These are phyloP conservation scores for Fraxinus baroniana DNA, from an alignment of 305 asterid species.

Conservation along the genomic window DNA sequence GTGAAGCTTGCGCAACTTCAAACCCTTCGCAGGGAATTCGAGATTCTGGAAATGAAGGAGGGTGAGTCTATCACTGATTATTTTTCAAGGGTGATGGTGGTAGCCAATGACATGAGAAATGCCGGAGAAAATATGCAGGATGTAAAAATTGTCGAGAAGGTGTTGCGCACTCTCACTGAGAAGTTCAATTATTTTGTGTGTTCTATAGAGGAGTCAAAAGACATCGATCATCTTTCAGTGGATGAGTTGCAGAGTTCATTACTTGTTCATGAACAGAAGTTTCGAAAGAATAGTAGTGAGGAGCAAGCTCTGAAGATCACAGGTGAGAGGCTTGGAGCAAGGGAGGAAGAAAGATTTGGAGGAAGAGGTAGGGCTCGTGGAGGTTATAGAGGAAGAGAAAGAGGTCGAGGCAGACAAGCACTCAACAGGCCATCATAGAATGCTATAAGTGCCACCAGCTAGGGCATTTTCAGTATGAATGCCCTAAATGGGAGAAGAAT, in stretches of 20 bases:
- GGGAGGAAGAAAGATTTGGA: neutral
- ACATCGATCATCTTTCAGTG: neutral
- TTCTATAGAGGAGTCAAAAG: neutral
- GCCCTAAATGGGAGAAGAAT: neutral
- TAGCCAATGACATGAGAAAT: neutral
- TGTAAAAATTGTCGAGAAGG: neutral
- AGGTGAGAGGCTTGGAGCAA: neutral
- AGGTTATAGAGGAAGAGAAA: neutral
- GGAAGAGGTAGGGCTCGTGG: neutral
- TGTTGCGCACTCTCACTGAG: neutral
- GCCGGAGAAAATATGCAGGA: neutral
- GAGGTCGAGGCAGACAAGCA: neutral
- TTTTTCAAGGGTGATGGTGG: neutral
- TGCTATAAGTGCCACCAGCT: neutral
- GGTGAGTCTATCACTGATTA: neutral
- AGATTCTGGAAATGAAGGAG: neutral
- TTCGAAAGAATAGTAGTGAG: neutral
- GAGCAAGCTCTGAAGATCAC: neutral
- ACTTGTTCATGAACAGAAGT: neutral
- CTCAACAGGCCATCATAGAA: neutral
- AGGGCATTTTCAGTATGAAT: neutral
- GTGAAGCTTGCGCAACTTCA: neutral
- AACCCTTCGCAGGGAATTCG: neutral
- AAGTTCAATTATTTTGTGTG: neutral
- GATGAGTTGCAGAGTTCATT: neutral